Percentiles rank a stretch among this genome's conserved stretches.
These are phyloP conservation scores for Sphaerulina musiva DNA, from an alignment of 2,329 filamentous ascomycete genomes.

Conservation along the genomic window DNA sequence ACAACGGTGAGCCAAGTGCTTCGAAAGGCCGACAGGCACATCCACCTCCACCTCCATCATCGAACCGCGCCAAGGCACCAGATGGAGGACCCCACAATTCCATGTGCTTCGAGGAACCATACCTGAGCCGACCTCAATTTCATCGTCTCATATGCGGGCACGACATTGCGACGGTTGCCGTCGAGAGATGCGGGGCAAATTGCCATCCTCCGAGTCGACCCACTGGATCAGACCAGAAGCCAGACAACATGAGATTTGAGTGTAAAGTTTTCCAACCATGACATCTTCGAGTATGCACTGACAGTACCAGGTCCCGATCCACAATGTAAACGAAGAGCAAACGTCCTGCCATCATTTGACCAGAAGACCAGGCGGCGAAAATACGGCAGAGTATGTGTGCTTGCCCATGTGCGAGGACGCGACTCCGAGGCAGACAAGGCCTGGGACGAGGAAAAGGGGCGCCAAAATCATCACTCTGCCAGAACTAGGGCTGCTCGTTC, in stretches of 20 bases:
- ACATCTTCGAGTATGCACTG: too few species aligned
- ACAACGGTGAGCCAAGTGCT: background rate
- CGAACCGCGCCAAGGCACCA: slow-evolving; percentile 6
- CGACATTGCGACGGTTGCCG: slow-evolving; percentile 5
- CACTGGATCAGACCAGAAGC: slow-evolving; percentile 3
- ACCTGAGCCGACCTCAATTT: slow-evolving; percentile 5
- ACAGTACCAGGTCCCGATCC: background rate
- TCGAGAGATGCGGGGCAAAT: slow-evolving; percentile 9
- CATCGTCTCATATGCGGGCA: slow-evolving; percentile 11
- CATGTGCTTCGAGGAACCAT: slow-evolving; percentile 5
- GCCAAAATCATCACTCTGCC: background rate
- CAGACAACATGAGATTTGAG: slow-evolving; percentile 1
- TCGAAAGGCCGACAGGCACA: background rate
- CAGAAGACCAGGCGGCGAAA: background rate
- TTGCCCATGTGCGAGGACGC: slow-evolving; percentile 9
- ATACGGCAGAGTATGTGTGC: background rate
- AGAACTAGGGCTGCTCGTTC: background rate
- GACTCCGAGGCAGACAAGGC: slow-evolving; percentile 1
- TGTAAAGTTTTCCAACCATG: background rate
- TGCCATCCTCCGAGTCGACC: background rate
- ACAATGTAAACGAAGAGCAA: background rate
- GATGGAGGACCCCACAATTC: slow-evolving; percentile 6
- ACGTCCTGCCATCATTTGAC: background rate
- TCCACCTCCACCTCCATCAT: background rate
- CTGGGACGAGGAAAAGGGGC: slow-evolving; percentile 1